These are phyloP conservation scores for Hyphopichia buzzinii DNA, from an alignment of 1,139 yeast genomes.

Conservation along the genomic window DNA sequence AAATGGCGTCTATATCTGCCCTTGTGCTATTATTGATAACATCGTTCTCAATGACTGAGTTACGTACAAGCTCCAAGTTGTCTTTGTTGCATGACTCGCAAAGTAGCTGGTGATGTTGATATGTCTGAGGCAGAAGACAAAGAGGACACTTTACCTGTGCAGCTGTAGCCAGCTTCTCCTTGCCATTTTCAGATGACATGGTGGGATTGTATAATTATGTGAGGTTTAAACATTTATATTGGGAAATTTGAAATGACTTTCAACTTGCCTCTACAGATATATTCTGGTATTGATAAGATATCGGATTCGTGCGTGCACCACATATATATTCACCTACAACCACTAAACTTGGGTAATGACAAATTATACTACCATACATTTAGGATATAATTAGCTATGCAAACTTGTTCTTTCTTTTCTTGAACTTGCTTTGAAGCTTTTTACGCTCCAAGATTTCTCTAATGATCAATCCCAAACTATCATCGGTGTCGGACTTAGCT, in stretches of 20 bases:
- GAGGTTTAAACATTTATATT: too few species aligned
- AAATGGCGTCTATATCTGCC: slow-evolving; percentile 27
- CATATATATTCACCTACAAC: neutral
- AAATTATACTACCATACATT: neutral
- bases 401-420: slow-evolving; percentile 1
- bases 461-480: slow-evolving; percentile 52
- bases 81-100: slow-evolving; percentile 22
- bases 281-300: too few species aligned
- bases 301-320: neutral
- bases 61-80: slow-evolving; percentile 19
- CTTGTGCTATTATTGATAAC: slow-evolving; percentile 17
- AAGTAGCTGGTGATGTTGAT: slow-evolving; percentile 12
- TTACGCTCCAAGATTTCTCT: slow-evolving; percentile 55
- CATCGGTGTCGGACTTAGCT: slow-evolving; percentile 49
- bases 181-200: neutral
- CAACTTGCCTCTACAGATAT: too few species aligned
- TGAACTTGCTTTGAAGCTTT: slow-evolving; percentile 15
- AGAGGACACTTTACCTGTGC: slow-evolving; percentile 13
- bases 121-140: slow-evolving; percentile 11
- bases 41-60: slow-evolving; percentile 27
- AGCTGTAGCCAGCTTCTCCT: neutral
- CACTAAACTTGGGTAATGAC: too few species aligned
- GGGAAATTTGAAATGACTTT: too few species aligned
- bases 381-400: neutral
- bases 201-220: too few species aligned